Evolutionary conservation across 768 basidiomycete genomes (phyloP).

Genomic region (Collybia nuda): DNA sequence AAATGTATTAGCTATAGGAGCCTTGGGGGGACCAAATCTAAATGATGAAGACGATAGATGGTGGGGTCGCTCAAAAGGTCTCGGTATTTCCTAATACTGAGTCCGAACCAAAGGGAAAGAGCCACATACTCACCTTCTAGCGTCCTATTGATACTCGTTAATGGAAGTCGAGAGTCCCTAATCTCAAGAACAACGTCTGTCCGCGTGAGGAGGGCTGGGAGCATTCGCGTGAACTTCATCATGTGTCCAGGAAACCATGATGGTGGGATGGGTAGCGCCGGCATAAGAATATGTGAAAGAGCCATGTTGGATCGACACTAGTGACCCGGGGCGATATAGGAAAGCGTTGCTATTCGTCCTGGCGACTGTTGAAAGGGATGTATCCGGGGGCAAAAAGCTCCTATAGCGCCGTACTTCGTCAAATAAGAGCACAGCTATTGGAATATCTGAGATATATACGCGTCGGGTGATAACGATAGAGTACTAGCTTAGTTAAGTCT

Average conservation of each 20-base stretch:
- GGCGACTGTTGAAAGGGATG: too few relatives aligned
- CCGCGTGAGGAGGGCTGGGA: constrained; percentile 74
- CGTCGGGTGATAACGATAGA: too few relatives aligned
- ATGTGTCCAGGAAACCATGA: constrained; percentile 99
- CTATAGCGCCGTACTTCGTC: too few relatives aligned
- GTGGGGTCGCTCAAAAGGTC: neutral
- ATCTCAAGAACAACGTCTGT: constrained; percentile 94
- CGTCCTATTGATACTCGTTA: constrained; percentile 90
- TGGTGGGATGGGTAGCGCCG: constrained; percentile 62
- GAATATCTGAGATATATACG: too few relatives aligned
- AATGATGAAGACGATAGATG: neutral
- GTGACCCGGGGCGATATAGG: neutral
- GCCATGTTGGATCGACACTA: constrained; percentile 21
- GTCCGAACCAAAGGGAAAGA: constrained; percentile 25
- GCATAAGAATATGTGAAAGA: constrained; percentile 35
- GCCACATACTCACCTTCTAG: constrained; percentile 67
- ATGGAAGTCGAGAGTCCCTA: constrained; percentile 87
- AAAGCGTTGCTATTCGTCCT: constrained; percentile 1
- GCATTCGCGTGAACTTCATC: constrained; percentile 78
- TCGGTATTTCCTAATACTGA: constrained; percentile 1
- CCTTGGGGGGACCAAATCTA: neutral
- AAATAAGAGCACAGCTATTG: too few relatives aligned
- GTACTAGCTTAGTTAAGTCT: too few relatives aligned
- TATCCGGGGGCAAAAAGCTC: neutral
- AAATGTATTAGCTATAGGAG: constrained; percentile 3